Base-by-base conservation (phyloP, 352 stramenopile genomes). In the Phytophthora melonis region DNA sequence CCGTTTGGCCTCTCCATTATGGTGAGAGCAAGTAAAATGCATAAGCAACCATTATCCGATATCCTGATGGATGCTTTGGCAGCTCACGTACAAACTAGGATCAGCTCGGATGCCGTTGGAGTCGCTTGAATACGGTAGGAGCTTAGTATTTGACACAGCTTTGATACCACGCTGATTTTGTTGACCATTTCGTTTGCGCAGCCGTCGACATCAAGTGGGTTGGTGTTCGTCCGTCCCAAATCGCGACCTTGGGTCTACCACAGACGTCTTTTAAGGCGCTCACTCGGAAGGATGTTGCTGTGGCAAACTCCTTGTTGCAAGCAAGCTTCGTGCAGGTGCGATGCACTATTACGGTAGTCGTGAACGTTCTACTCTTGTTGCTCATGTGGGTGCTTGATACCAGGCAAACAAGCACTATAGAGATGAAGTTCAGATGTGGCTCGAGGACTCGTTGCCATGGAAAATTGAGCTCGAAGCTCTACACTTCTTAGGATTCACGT, bases 1-100 rank as follows among this genome's bases (percentile, higher is more conserved):
- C 95, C 97, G 0, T 99, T 96, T 72, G 97, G 97, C 0, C 72
- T 98, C 23, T 94, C 90, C 5, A 97, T 99, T 34, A 93, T 99
- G 72, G 89, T 95, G 67, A 66, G 55, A 18, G 23, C 16, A 10
- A 27, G 50, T 21, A 11, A 9, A 1, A 13, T 25, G 11, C 34
- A 58, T 39, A 45, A 14, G 9, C 5, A 49, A 58, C 25, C 34
- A 39, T 45, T 19, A 3, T 0, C 4, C 39, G 27, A 50, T 21
- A 21, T 10, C 6, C 47, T 68, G 18, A 68, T 45, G 52, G 27
- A 47, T 23, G 25, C 5, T 8, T 57, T 49, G 50, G 18, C 53
- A 96, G 89, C 78, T 98, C 18, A 96, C 93, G 1, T 99, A 98
- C 75, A 89, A 94, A 57, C 82, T 97, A 23, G 93, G 92, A 1